These are phyloP conservation scores for Pneumocystis wakefieldiae DNA, from an alignment of 1,139 yeast genomes.

Conservation along the genomic window DNA sequence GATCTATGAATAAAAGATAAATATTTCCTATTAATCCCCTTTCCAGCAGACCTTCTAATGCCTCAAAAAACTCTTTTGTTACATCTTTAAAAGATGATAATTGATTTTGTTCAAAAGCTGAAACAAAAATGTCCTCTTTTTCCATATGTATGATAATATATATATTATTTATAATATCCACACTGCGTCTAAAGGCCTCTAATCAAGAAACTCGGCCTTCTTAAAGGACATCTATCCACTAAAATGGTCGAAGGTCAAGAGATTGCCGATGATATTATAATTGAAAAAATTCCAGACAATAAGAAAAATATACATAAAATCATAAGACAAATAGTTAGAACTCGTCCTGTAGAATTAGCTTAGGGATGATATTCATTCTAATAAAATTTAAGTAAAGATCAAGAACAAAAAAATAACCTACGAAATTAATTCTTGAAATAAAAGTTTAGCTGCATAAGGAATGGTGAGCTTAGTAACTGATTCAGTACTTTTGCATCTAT, in stretches of 20 bases:
- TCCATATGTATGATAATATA: background rate
- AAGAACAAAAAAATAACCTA: background rate
- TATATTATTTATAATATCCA: no score
- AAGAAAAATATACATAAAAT: background rate
- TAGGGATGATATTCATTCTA: constrained; percentile 95
- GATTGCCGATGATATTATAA: background rate
- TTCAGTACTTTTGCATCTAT: constrained; percentile 81
- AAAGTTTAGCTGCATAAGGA: constrained; percentile 91
- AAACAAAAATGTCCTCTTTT: background rate
- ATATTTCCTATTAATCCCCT: background rate
- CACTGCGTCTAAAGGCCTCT: no score
- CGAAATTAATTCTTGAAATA: constrained; percentile 76
- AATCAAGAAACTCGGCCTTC: no score
- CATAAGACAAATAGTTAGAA: constrained; percentile 26
- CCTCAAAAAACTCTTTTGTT: background rate
- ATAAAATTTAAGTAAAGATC: background rate
- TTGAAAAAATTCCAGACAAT: background rate
- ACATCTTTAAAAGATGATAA: background rate
- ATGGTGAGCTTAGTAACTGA: constrained; percentile 83
- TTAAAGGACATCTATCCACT: no score
- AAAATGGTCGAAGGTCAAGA: background rate
- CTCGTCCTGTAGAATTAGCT: constrained; percentile 76
- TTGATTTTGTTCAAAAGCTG: background rate
- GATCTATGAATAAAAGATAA: background rate
- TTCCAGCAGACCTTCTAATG: background rate